Evolutionary conservation across 768 basidiomycete genomes (phyloP), one percentile per base, ranked within the genome.

Genomic region (Hygrocybe coccinea): DNA sequence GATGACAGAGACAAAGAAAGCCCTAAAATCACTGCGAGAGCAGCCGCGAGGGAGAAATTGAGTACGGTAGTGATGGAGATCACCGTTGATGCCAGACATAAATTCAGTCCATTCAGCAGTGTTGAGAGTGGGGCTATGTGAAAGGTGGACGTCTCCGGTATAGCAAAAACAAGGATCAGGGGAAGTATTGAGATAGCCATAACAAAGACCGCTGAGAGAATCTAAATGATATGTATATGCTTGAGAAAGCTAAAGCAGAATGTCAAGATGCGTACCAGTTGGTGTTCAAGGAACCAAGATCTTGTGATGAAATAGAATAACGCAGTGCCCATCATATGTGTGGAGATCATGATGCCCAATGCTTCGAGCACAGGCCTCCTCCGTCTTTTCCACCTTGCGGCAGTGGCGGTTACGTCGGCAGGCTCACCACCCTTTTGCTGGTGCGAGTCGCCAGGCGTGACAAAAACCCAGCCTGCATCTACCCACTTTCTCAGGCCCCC

Each of bases 1-100:
- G 75, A 70, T 11, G 76, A 69, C 8, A 79, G 54, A 21, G 81
- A 70, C n/a, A 92, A 76, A 1, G 91, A 87, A 9, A 86, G 39
- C 7, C 85, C 83, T 15, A 92, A 76, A 8, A 81, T 62, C 24
- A 87, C 66, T 0, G 88, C 82, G 15, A 95, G 76, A 19, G 78
- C 66, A 19, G 86, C 83, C 0, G 95, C 90, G 17, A 97, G 84
- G 7, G 91, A 92, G 71, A 95, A 95, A 69, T 97, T 97, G 67
- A 97, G 83, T 56, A 97, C 85, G 14, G 91, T 87, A 25, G 84
- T 85, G 36, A 91, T 83, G 11, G 81, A 93, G 59, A 97, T 87
- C 49, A 93, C 79, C 1, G 89, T 87, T 2, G 95, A 95, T 21
- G 91, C 82, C 45, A 89, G 70, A 67, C 94, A 90, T 24, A 95